phyloP scores from a whole-genome alignment of 2,329 filamentous ascomycete species.

The Pestalotiopsis sp. region DNA sequence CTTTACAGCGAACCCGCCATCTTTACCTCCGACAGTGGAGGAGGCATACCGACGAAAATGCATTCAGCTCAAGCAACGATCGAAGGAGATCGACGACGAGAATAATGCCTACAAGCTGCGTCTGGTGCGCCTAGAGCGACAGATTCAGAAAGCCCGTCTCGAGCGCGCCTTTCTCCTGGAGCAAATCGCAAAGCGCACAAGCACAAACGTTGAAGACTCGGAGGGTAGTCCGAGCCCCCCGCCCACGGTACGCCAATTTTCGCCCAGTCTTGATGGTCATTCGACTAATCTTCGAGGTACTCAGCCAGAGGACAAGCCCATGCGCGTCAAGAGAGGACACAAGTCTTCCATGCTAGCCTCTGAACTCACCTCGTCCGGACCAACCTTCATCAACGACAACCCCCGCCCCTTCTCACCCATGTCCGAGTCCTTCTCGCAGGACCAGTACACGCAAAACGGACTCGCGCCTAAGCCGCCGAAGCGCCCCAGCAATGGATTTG shows the following conservation, averaged over 20 bases:
- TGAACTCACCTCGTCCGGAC: slow-evolving; percentile 35
- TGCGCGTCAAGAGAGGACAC: slow-evolving; percentile 73
- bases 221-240: slow-evolving; percentile 80
- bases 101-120: slow-evolving; percentile 83
- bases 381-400: slow-evolving; percentile 48
- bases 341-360: slow-evolving; percentile 56
- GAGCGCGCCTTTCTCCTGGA: slow-evolving; percentile 77
- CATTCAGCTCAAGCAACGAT: slow-evolving; percentile 87
- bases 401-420: slow-evolving; percentile 46
- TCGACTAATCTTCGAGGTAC: slow-evolving; percentile 22
- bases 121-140: slow-evolving; percentile 76
- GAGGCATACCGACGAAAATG: slow-evolving; percentile 96
- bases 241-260: slow-evolving; percentile 58
- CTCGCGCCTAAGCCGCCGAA: slow-evolving; percentile 41
- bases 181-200: slow-evolving; percentile 72
- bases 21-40: slow-evolving; percentile 85
- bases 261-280: slow-evolving; percentile 28
- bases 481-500: slow-evolving; percentile 50
- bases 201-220: slow-evolving; percentile 73
- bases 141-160: slow-evolving; percentile 88
- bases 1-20: slow-evolving; percentile 51
- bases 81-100: slow-evolving; percentile 86
- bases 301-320: slow-evolving; percentile 76
- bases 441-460: slow-evolving; percentile 44
- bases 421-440: slow-evolving; percentile 55